These are phyloP conservation scores for Dipodascopsis uninucleata DNA, from an alignment of 805 yeast genomes.

Conservation along the genomic window DNA sequence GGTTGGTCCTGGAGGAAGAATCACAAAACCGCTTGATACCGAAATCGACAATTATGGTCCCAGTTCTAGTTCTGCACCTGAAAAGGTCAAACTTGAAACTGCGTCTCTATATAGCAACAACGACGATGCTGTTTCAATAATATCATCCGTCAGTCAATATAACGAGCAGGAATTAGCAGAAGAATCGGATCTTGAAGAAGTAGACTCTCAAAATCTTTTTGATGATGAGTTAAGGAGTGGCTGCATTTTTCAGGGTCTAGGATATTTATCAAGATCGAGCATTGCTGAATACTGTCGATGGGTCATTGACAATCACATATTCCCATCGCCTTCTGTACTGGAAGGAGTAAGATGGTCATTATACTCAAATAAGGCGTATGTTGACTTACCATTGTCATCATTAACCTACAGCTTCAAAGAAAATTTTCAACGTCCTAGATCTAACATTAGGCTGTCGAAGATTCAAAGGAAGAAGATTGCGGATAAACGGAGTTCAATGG, in stretches of 20 bases:
- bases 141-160: constrained; percentile 11
- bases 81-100: no score
- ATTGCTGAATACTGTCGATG: constrained; percentile 24
- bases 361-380: constrained; percentile 16
- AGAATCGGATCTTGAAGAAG: background rate
- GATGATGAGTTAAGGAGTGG: constrained; percentile 24
- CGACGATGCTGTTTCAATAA: constrained; percentile 20
- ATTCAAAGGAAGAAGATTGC: background rate
- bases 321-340: constrained; percentile 20
- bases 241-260: constrained; percentile 24
- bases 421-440: constrained; percentile 17
- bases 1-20: constrained; percentile 20
- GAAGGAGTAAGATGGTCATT: constrained; percentile 24
- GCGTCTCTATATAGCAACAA: constrained; percentile 21
- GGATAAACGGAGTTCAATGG: no score
- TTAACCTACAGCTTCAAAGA: constrained; percentile 16
- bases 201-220: constrained; percentile 10
- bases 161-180: no score
- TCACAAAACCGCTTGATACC: constrained; percentile 1
- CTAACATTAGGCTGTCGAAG: constrained; percentile 4
- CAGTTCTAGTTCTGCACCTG: no score
- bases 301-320: constrained; percentile 25
- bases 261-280: constrained; percentile 21
- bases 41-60: background rate
- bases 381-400: constrained; percentile 16